These are phyloP conservation scores for Ophiostoma australiae DNA, from an alignment of 2,329 filamentous ascomycete genomes.

Conservation along the genomic window DNA sequence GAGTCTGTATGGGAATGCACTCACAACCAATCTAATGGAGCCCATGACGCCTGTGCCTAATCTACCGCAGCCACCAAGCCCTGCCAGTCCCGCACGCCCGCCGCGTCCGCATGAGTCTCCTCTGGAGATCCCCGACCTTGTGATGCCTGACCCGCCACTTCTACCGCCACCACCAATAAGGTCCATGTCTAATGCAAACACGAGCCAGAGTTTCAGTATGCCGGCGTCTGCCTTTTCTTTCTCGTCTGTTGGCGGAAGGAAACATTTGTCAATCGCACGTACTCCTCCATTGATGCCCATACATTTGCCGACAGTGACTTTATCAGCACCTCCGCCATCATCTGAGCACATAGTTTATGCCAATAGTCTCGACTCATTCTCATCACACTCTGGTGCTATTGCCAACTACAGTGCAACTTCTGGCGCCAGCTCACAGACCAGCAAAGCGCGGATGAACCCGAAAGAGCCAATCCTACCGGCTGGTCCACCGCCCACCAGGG, in stretches of 20 bases:
- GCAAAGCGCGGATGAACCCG: not conserved
- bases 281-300: not conserved
- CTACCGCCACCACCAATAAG: constrained; percentile 10
- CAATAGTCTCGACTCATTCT: constrained; percentile 13
- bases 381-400: not conserved
- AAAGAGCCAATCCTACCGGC: constrained; percentile 26
- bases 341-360: not conserved
- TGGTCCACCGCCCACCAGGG: constrained; percentile 44
- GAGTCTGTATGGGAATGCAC: constrained; percentile 21
- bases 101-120: constrained; percentile 36
- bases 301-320: not conserved
- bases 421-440: too few species aligned
- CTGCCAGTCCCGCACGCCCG: constrained; percentile 35
- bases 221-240: constrained; percentile 15
- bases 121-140: constrained; percentile 37
- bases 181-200: not conserved
- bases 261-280: not conserved
- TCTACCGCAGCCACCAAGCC: constrained; percentile 7
- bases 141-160: constrained; percentile 30
- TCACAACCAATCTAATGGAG: constrained; percentile 23
- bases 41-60: constrained; percentile 17
- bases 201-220: constrained; percentile 20
- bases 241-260: not conserved
- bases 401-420: not conserved
- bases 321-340: not conserved